Base-by-base conservation (phyloP, 768 basidiomycete species). In the Amanita pseudoporphyria region DNA sequence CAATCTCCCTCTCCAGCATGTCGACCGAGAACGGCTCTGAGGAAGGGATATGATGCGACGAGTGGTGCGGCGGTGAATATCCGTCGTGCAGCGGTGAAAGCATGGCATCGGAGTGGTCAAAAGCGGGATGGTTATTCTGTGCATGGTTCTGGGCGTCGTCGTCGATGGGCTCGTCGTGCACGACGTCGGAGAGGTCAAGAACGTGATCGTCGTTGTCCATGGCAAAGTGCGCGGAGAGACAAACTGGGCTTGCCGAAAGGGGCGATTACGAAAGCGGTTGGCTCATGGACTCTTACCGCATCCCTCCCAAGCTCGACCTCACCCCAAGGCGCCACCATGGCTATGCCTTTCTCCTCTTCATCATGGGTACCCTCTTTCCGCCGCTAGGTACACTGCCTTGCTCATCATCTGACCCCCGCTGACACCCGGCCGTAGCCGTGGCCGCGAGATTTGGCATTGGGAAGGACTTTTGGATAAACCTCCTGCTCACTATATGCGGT, bases 391-490 rank as follows among this genome's bases (percentile, higher is more conserved):
- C 35, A 39, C 50, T 54, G 40, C 21, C 31, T n/a, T 31, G 35
- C 28, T 37, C 49, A 39, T 36, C 47, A 31, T 18, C 43, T 31
- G n/a, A 38, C 12, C 3, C 39, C 16, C 31, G n/a, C 19, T 55
- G 28, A 55, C 42, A 13, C 9, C 42, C 38, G 50, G 52, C 37
- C 51, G 3, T 61, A 96, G 93, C 94, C 53, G 93, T 96, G 26
- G 93, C 91, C 5, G 84, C 90, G 19, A 77, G 94, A 50, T 97
- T 97, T 62, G 94, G 94, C 26, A 79, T 95, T 57, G 92, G 90
- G 12, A 70, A 70, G 48, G 94, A 97, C 63, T 94, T 96, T 69
- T 94, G 84, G 79, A 68, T 96, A 58, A 96, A 96, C 66, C 64
- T 90, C 3, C 61, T 95, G 56, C 67, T 94, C 31, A 93, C 89